A percentile compares a stretch with the other conserved stretches of the same genome.
Conservation (phyloP, 305 asterid species). For the Solanum hybrid region DNA sequence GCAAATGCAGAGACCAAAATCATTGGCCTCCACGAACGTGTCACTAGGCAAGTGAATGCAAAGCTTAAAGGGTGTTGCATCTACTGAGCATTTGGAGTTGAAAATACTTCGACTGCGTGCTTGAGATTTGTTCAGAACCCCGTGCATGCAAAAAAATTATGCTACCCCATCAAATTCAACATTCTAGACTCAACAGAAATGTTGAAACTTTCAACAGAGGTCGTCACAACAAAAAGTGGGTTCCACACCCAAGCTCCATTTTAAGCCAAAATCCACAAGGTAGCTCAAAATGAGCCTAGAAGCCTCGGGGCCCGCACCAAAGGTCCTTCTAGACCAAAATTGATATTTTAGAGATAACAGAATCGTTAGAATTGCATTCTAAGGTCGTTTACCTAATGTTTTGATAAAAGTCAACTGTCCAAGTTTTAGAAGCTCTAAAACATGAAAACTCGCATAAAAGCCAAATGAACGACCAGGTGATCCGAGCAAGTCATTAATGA, state of each 20-base stretch:
- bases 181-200: too few species aligned
- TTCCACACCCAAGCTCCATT: not conserved
- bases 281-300: not conserved
- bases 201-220: not conserved
- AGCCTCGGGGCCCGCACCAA: not conserved
- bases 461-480: too few species aligned
- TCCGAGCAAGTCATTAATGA: too few species aligned
- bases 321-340: not conserved
- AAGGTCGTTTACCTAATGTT: not conserved
- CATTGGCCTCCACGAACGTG: not conserved
- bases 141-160: not conserved
- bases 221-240: not conserved
- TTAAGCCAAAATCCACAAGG: not conserved
- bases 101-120: not conserved
- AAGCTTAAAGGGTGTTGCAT: not conserved
- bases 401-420: not conserved
- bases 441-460: too few species aligned
- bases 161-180: not conserved
- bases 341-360: not conserved
- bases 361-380: not conserved
- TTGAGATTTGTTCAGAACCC: not conserved
- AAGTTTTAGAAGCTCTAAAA: too few species aligned
- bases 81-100: too few species aligned
- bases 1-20: not conserved
- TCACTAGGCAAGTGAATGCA: not conserved